Base-by-base conservation (phyloP, 2,329 filamentous ascomycete genomes). In the Rutstroemia sp. region DNA sequence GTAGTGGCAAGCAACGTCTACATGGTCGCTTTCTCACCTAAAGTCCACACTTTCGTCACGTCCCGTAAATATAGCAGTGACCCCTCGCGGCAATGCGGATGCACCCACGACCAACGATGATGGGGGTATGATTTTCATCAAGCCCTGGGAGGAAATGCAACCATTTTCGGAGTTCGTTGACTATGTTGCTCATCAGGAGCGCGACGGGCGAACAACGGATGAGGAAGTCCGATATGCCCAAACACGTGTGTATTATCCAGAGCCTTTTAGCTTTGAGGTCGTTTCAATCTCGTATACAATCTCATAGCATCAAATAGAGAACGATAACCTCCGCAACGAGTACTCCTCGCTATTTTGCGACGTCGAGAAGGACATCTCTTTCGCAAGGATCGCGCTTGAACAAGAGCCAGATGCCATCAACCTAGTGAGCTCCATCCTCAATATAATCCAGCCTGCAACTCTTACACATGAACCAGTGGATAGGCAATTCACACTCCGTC, bases 271-370 rank as follows among this genome's bases (percentile, higher is more conserved):
- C 27, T 12, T 23, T 10, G 34, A 46, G 30, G 9, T 21, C 47
- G 30, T 30, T 10, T 16, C 37, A 27, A 46, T 16, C 3, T n/a
- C 7, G 9, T 27, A 18, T 14, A 18, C 5, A 37, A n/a, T 45
- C 14, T 30, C n/a, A 51, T n/a, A 37, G 49, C 41, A 39, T 2
- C 41, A 14, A 27, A 18, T 57, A 85, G 84, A 94, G 74, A 91
- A 94, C 67, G 87, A 92, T 70, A 94, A 92, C 66, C 78, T 94
- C 19, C 81, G 85, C 2, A 77, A 83, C 58, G 90, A 94, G 70
- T 94, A 92, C 68, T 61, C 73, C 0, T 65, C 75, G 0, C 77
- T 94, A 2, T 83, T 85, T 66, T 65, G 73, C 0, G 79, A 88
- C 62, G 81, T 90, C 0, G 85, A 83, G 10, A 70, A 70, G 2